A percentile compares a stretch with the other conserved stretches of the same genome.
Conservation (phyloP, 306 rosid genomes). For the Lotus japonicus region DNA sequence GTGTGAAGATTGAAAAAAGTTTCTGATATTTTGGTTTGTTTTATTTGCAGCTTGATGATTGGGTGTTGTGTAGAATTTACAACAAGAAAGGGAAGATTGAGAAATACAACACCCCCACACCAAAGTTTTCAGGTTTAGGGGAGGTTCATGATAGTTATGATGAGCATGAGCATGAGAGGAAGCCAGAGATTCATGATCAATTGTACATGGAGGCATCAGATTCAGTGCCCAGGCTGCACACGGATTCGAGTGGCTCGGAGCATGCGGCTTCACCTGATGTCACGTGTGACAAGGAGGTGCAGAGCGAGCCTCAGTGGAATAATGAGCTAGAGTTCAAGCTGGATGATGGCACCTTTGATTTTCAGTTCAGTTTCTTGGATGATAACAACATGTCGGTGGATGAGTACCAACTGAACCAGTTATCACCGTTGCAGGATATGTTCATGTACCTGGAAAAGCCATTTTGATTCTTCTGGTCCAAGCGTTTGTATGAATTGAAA, state of each 20-base stretch:
- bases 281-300: slow-evolving; percentile 68
- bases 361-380: slow-evolving; percentile 39
- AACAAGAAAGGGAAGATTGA: slow-evolving; percentile 81
- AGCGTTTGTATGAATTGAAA: not conserved
- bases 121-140: slow-evolving; percentile 24
- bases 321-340: slow-evolving; percentile 27
- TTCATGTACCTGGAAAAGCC: slow-evolving; percentile 43
- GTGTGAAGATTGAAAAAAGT: too few relatives aligned
- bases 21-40: not conserved
- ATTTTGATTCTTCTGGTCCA: slow-evolving; percentile 21
- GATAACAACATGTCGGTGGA: slow-evolving; percentile 29
- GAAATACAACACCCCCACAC: slow-evolving; percentile 20
- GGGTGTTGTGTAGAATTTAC: slow-evolving; percentile 92
- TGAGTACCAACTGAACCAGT: slow-evolving; percentile 51
- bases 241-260: slow-evolving; percentile 71
- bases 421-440: slow-evolving; percentile 55
- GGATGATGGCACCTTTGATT: slow-evolving; percentile 33
- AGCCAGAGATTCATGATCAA: slow-evolving; percentile 50
- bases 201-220: slow-evolving; percentile 50
- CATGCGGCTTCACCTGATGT: slow-evolving; percentile 70
- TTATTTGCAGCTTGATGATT: slow-evolving; percentile 79
- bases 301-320: slow-evolving; percentile 62
- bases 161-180: slow-evolving; percentile 50
- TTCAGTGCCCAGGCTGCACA: slow-evolving; percentile 53
- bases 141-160: slow-evolving; percentile 28